Conservation (phyloP, 2,329 filamentous ascomycete species). For the Beauveria pseudobassiana region DNA sequence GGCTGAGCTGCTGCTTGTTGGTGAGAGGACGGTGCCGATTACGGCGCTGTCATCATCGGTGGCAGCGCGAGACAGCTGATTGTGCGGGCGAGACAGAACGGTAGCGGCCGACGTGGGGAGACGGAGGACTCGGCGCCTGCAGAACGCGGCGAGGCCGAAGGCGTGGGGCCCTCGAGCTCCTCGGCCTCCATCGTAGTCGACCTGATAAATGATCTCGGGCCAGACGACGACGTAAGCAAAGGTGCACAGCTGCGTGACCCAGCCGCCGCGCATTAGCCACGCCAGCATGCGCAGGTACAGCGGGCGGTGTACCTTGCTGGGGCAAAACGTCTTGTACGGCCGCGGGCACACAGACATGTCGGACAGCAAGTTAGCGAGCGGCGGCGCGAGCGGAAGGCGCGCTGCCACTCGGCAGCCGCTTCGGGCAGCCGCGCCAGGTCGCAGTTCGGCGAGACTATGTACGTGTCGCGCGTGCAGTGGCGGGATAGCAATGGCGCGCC, state of each 20-base stretch:
- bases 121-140: slow-evolving; percentile 21
- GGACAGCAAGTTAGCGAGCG: slow-evolving; percentile 79
- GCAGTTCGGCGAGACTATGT: slow-evolving; percentile 86
- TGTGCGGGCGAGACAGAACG: not conserved
- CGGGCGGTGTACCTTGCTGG: slow-evolving; percentile 78
- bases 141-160: slow-evolving; percentile 18
- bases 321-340: slow-evolving; percentile 76
- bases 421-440: slow-evolving; percentile 63
- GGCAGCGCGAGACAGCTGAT: not conserved
- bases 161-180: slow-evolving; percentile 36
- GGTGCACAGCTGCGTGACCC: slow-evolving; percentile 88
- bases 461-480: slow-evolving; percentile 88
- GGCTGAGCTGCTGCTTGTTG: slow-evolving; percentile 8
- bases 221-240: slow-evolving; percentile 84
- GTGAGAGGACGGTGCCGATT: slow-evolving; percentile 10
- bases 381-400: slow-evolving; percentile 73
- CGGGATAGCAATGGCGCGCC: slow-evolving; percentile 82
- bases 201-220: slow-evolving; percentile 74
- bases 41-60: not conserved
- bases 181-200: slow-evolving; percentile 65
- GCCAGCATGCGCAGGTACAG: slow-evolving; percentile 86
- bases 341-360: slow-evolving; percentile 72
- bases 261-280: slow-evolving; percentile 86
- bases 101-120: not conserved
- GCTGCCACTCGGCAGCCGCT: slow-evolving; percentile 65